Evolutionary conservation across 116 monocot species (phyloP).

Genomic region (Phalaenopsis hybrid): DNA sequence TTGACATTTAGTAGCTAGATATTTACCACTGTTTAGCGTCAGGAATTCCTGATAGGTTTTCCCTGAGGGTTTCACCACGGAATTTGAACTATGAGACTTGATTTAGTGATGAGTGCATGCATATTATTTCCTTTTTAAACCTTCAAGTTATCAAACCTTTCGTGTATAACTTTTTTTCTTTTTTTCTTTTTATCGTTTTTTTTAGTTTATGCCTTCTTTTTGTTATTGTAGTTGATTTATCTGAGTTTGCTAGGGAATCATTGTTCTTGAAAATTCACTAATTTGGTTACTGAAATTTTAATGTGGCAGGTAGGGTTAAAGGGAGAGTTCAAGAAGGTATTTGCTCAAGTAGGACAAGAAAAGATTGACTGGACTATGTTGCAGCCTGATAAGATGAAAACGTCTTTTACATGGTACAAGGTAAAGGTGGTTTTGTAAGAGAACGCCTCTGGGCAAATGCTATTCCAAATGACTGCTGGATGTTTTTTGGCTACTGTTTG

Average conservation of each 20-base stretch:
- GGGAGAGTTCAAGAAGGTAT: conserved; percentile 61
- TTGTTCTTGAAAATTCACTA: neutral
- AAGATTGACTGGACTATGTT: conserved; percentile 52
- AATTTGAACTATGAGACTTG: neutral
- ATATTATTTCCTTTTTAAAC: neutral
- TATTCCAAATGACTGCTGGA: conserved; percentile 7
- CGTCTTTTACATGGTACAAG: conserved; percentile 86
- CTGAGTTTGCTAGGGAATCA: neutral
- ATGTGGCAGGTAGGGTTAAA: conserved; percentile 62
- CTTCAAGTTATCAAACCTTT: neutral
- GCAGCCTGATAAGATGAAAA: conserved; percentile 20
- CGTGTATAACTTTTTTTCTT: neutral
- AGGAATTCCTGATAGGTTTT: neutral
- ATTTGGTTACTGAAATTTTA: neutral
- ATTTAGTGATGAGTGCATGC: neutral
- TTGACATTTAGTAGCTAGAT: neutral
- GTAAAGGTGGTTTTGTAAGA: conserved; percentile 15
- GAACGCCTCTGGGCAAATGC: neutral
- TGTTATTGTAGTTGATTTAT: neutral
- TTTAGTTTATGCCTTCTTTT: neutral
- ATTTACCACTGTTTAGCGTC: neutral
- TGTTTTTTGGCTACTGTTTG: neutral
- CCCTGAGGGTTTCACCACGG: neutral
- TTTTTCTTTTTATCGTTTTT: neutral
- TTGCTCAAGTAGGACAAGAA: conserved; percentile 45